Base-by-base conservation (phyloP, 345 rosid genomes). In the Citrus australasica region DNA sequence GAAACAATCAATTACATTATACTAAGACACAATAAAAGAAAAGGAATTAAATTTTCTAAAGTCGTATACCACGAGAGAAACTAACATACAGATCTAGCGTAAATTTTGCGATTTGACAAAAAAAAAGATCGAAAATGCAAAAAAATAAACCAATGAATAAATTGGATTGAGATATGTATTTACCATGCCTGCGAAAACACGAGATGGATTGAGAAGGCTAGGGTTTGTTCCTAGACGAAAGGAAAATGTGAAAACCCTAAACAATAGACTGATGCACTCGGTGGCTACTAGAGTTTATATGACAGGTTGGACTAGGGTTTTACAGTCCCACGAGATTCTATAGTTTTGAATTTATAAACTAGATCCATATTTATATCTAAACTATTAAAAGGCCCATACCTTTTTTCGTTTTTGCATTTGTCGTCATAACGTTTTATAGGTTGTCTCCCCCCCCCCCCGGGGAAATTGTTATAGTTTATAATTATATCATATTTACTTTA, bases 131-230 rank as follows among this genome's bases (percentile, higher is more conserved):
- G 14, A 51, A 51, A 24, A 6, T 2, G 9, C 27, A 48, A 11
- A 42, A 10, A 42, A 42, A 75, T 0, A 7, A 51, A 37, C 1
- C n/a, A 32, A 33, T 22, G 9, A 65, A 76, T 8, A 9, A 8
- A 22, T 21, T 19, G 59, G 33, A n/a, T 0, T 30, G 22, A 66
- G 56, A 38, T 21, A 25, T 13, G n/a, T 4, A 24, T 78, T 73
- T 78, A 83, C 86, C 86, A 83, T 83, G 79, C 82, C 74, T 38
- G 75, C 77, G 35, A 59, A 7, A 42, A 10, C 55, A 33, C 21
- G 21, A 68, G 42, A 38, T 63, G 14, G 7, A 33, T 10, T 9
- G 58, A 40, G 71, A 51, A 17, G 4, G 27, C 13, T 67, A 51
- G 71, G 30, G 38, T 14, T 24, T 14, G 4, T 13, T n/a, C 4